Conservation (phyloP, 768 basidiomycete species). For the Naganishia randhawae region DNA sequence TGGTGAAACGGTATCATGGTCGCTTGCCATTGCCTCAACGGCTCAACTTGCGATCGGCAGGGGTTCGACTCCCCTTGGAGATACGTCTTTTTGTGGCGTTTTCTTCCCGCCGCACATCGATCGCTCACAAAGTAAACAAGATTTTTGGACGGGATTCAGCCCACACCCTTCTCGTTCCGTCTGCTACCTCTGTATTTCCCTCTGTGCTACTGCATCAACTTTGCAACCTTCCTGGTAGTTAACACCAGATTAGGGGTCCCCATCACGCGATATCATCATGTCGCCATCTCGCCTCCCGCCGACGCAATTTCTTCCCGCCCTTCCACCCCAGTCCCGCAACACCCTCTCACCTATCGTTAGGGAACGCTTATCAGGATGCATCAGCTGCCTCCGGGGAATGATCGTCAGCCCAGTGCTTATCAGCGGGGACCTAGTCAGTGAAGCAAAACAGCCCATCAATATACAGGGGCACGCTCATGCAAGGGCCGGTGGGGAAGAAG, state of each 20-base stretch:
- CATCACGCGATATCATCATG: conserved; percentile 14
- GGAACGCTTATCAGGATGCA: conserved; percentile 17
- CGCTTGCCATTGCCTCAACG: conserved; percentile 24
- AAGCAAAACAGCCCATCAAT: neutral
- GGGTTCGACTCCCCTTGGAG: conserved; percentile 26
- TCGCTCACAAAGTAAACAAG: conserved; percentile 20
- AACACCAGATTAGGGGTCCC: no score
- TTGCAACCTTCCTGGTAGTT: neutral
- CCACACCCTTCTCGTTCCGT: neutral
- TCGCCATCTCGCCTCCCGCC: conserved; percentile 28
- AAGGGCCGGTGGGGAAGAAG: no score
- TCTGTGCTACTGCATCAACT: neutral
- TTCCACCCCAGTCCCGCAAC: conserved; percentile 38
- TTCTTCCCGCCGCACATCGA: neutral
- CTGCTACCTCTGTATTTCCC: neutral
- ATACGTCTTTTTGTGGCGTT: neutral
- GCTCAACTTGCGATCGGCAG: conserved; percentile 24
- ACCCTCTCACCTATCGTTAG: conserved; percentile 36
- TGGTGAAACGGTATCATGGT: conserved; percentile 26
- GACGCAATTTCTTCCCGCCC: conserved; percentile 41
- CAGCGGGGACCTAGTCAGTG: conserved; percentile 8
- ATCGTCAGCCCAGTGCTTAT: conserved; percentile 10
- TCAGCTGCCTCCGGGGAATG: neutral
- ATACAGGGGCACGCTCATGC: neutral
- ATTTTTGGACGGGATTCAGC: conserved; percentile 11